These are phyloP conservation scores for Microcera coccophila DNA, from an alignment of 2,329 filamentous ascomycete genomes.

Conservation along the genomic window DNA sequence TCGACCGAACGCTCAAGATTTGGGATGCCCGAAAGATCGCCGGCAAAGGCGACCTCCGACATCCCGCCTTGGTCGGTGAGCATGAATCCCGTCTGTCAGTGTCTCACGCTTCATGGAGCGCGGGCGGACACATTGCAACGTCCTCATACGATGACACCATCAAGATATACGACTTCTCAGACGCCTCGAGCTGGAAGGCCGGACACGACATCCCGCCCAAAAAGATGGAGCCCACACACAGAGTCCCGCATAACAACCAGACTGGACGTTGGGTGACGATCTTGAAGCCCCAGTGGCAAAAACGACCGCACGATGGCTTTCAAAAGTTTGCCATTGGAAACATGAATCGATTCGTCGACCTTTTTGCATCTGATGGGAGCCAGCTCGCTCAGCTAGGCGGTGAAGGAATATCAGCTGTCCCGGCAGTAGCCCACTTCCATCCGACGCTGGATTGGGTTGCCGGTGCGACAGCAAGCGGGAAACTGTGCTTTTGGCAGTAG, in stretches of 20 bases:
- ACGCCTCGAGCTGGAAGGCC: constrained; percentile 55
- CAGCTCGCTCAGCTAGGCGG: constrained; percentile 86
- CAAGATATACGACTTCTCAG: constrained; percentile 80
- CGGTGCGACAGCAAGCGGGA: constrained; percentile 86
- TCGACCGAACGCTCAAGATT: constrained; percentile 84
- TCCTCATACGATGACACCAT: constrained; percentile 93
- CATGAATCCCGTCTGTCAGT: constrained; percentile 82
- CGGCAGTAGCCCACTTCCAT: constrained; percentile 88
- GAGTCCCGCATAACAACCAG: constrained; percentile 87
- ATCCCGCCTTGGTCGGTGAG: constrained; percentile 71
- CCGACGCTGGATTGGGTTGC: constrained; percentile 86
- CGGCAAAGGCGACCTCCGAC: constrained; percentile 55
- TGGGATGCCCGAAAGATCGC: constrained; percentile 86
- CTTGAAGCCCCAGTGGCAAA: constrained; percentile 82
- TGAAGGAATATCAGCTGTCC: constrained; percentile 89
- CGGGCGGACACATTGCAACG: constrained; percentile 80
- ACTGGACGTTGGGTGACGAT: constrained; percentile 92
- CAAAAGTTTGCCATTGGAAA: constrained; percentile 92
- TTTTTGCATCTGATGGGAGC: constrained; percentile 77
- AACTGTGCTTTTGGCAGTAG: constrained; percentile 79
- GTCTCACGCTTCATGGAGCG: constrained; percentile 87
- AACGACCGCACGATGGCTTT: constrained; percentile 69
- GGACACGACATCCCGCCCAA: constrained; percentile 55
- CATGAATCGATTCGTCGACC: constrained; percentile 95
- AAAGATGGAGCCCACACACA: constrained; percentile 64